phyloP scores from a whole-genome alignment of 2,329 filamentous ascomycete species.

The Didymella pomorum region DNA sequence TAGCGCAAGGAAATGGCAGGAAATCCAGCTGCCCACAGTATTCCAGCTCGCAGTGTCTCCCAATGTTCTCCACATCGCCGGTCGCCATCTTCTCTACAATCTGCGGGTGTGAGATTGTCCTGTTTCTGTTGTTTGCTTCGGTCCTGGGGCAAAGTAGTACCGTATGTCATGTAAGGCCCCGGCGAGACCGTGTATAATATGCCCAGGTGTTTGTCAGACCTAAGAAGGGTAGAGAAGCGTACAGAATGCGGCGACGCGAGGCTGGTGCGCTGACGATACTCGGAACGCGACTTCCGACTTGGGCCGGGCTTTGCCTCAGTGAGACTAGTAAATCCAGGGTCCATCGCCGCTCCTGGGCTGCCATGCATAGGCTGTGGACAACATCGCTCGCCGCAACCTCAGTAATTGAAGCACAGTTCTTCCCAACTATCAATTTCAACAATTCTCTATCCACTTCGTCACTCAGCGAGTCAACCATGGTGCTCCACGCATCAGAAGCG shows the following conservation, averaged over 20 bases:
- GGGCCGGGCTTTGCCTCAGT: neutral
- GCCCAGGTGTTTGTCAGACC: neutral
- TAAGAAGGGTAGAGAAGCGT: constrained; percentile 8
- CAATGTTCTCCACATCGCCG: constrained; percentile 82
- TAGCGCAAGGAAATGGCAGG: constrained; percentile 92
- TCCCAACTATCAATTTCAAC: too few relatives aligned
- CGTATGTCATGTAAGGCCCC: neutral
- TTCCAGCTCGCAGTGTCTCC: constrained; percentile 86
- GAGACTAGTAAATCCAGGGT: neutral
- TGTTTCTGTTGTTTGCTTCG: neutral
- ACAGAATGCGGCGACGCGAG: neutral
- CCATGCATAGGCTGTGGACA: too few relatives aligned
- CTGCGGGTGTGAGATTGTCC: neutral
- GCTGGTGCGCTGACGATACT: constrained; percentile 22
- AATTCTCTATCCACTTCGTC: neutral
- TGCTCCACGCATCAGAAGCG: neutral
- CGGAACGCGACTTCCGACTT: constrained; percentile 27
- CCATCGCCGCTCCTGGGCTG: neutral
- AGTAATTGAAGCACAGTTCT: neutral
- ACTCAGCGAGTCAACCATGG: neutral
- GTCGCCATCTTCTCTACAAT: constrained; percentile 64
- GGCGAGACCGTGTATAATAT: neutral
- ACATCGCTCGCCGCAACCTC: neutral
- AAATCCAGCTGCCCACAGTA: constrained; percentile 97
- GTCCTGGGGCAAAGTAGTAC: neutral